A percentile compares a stretch with the other conserved stretches of the same genome.
These are phyloP conservation scores for Pontederia paniculata DNA, from an alignment of 176 grass and related monocot species.

Conservation along the genomic window DNA sequence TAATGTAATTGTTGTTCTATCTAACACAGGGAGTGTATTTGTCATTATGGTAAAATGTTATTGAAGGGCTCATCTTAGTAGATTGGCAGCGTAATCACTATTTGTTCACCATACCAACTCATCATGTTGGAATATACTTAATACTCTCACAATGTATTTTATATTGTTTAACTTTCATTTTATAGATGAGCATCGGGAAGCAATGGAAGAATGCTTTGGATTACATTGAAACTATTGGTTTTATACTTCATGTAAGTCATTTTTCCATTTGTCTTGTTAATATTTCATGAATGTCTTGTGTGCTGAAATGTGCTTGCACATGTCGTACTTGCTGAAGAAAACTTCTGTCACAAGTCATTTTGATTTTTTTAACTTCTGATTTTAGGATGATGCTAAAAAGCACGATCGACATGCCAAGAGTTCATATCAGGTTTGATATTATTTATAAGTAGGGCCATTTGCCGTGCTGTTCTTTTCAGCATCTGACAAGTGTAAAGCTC, in stretches of 20 bases:
- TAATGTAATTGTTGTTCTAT: no score
- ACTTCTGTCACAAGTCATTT: neutral
- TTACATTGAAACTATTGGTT: slow-evolving; percentile 6
- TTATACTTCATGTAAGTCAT: slow-evolving; percentile 12
- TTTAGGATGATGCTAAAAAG: slow-evolving; percentile 17
- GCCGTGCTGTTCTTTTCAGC: no score
- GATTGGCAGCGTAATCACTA: no score
- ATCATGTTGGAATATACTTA: no score
- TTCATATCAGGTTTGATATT: slow-evolving; percentile 2
- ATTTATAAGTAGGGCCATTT: no score
- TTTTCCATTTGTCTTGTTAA: neutral
- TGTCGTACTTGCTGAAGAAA: neutral
- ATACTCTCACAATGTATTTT: neutral
- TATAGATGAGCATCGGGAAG: slow-evolving; percentile 16
- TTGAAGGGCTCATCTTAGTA: no score
- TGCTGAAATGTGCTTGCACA: neutral
- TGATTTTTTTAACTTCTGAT: neutral
- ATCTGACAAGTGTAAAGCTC: no score
- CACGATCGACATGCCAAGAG: slow-evolving; percentile 13
- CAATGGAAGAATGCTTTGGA: slow-evolving; percentile 17
- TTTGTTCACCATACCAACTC: no score
- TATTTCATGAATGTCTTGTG: neutral
- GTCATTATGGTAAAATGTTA: no score
- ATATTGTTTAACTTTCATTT: neutral
- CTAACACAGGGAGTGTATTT: no score